A percentile compares a stretch with the other conserved stretches of the same genome.
Evolutionary conservation across 2,329 filamentous ascomycete genomes (phyloP).

Genomic region (Canariomyces notabilis): DNA sequence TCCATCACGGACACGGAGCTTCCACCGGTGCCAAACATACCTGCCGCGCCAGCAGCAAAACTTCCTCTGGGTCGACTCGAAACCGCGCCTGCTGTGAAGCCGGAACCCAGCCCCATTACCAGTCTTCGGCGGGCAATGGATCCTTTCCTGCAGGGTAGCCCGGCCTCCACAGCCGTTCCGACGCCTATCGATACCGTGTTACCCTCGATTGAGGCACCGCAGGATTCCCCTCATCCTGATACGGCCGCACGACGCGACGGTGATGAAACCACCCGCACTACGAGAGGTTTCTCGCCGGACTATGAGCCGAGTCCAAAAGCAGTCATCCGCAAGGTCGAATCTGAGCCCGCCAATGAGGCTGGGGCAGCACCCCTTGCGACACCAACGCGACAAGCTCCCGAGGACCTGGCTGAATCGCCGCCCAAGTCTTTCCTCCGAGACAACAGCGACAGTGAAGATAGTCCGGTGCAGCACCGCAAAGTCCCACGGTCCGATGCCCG

Average conservation of each 20-base stretch:
- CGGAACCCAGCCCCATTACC: constrained; percentile 61
- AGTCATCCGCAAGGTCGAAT: constrained; percentile 61
- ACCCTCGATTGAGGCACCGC: constrained; percentile 14
- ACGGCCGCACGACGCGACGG: background rate
- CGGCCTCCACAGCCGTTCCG: constrained; percentile 25
- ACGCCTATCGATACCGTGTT: constrained; percentile 18
- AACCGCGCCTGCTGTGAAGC: constrained; percentile 28
- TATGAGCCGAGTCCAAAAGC: constrained; percentile 69
- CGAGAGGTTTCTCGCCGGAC: constrained; percentile 66
- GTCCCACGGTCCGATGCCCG: constrained; percentile 9
- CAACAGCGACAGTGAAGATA: constrained; percentile 47
- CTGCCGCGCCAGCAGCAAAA: constrained; percentile 31
- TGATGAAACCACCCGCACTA: constrained; percentile 28
- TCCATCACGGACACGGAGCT: constrained; percentile 63
- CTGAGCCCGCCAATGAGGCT: constrained; percentile 13
- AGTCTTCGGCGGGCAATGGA: constrained; percentile 84
- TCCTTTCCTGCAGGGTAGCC: constrained; percentile 59
- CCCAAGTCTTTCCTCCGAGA: constrained; percentile 48
- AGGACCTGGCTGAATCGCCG: constrained; percentile 27
- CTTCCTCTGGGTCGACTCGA: constrained; percentile 30
- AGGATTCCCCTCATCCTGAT: background rate
- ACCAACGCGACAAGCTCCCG: constrained; percentile 32
- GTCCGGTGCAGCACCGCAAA: constrained; percentile 25
- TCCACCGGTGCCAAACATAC: constrained; percentile 31
- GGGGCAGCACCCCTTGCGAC: constrained; percentile 27